phyloP scores from a whole-genome alignment of 495 filamentous ascomycete species.

The Schizothecium vesticola region DNA sequence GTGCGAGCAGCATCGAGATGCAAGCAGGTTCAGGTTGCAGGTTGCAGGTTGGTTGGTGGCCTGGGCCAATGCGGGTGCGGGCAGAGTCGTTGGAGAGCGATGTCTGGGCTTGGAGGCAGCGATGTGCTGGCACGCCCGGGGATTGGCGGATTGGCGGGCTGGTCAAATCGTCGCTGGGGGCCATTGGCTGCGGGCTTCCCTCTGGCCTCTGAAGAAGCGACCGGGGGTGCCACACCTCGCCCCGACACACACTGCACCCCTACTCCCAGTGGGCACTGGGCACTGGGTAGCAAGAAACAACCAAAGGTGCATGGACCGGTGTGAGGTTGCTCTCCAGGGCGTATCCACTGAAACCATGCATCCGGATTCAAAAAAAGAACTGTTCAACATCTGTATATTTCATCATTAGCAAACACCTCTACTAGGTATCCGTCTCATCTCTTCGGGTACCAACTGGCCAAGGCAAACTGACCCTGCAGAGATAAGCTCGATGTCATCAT shows the following conservation, averaged over 20 bases:
- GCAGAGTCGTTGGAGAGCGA: conserved; percentile 17
- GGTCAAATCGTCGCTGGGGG: neutral
- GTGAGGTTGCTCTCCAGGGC: neutral
- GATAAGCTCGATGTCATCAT: neutral
- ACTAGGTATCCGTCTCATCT: neutral
- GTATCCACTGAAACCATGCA: neutral
- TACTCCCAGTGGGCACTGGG: neutral
- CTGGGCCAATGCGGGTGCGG: conserved; percentile 28
- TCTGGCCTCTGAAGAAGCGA: conserved; percentile 6
- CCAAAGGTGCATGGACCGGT: too few species aligned
- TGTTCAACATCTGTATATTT: neutral
- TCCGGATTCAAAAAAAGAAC: neutral
- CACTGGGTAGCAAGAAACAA: too few species aligned
- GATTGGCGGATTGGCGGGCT: conserved; percentile 24
- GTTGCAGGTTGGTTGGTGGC: conserved; percentile 9
- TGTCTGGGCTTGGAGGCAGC: conserved; percentile 30
- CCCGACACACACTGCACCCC: neutral
- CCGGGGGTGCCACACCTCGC: conserved; percentile 8
- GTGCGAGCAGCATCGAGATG: neutral
- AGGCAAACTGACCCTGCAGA: neutral
- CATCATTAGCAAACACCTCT: neutral
- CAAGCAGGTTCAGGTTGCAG: neutral
- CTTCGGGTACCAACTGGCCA: neutral
- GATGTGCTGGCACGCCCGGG: conserved; percentile 34
- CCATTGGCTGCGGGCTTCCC: neutral